phyloP scores from a whole-genome alignment of 352 stramenopile genomes.

The Pseudoperonospora humuli region DNA sequence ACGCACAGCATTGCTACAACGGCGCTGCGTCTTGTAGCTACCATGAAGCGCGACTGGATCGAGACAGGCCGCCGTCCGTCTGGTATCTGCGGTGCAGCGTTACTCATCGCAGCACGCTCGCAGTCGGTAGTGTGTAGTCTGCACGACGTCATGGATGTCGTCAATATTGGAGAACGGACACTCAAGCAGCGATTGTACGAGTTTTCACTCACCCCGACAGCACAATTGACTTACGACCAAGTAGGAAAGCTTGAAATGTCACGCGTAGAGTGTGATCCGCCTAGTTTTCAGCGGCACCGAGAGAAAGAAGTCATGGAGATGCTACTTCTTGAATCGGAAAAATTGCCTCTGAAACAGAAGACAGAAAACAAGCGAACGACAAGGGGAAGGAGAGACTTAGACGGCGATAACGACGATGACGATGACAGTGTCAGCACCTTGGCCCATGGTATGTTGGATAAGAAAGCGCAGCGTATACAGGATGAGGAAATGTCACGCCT shows the following conservation, averaged over 20 bases:
- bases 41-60: conserved; percentile 99
- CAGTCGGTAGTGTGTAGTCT: conserved; percentile 90
- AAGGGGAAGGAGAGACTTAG: conserved; percentile 6
- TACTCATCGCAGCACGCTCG: conserved; percentile 94
- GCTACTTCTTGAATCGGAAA: conserved; percentile 77
- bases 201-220: conserved; percentile 94
- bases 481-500: conserved; percentile 77
- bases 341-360: conserved; percentile 43
- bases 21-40: conserved; percentile 91
- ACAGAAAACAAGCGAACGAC: conserved; percentile 16
- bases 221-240: conserved; percentile 93
- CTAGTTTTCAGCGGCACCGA: conserved; percentile 81
- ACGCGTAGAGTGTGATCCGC: conserved; percentile 82
- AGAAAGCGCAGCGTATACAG: conserved; percentile 45
- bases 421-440: conserved; percentile 27
- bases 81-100: conserved; percentile 94
- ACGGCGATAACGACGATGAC: conserved; percentile 23
- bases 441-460: conserved; percentile 23
- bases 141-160: conserved; percentile 84
- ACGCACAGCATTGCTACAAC: conserved; percentile 92
- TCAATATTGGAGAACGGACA: conserved; percentile 95
- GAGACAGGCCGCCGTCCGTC: conserved; percentile 93
- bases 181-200: conserved; percentile 94
- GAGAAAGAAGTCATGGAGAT: conserved; percentile 89
- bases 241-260: conserved; percentile 88